Conservation (phyloP, 257 asterid genomes). For the Solanum chilense region DNA sequence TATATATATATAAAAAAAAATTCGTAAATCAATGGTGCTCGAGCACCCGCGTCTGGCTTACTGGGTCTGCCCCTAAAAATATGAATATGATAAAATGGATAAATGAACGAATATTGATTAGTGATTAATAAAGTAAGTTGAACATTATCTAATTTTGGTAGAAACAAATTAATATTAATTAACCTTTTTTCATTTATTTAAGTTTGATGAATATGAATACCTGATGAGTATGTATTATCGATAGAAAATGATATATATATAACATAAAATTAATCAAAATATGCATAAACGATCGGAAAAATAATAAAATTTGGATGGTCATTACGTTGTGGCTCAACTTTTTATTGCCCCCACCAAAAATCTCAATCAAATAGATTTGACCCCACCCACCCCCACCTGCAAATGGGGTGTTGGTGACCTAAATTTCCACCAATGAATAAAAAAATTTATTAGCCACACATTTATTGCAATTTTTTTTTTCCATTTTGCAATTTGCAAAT, state of each 20-base stretch:
- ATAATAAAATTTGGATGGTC: neutral
- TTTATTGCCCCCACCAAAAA: neutral
- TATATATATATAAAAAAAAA: no score
- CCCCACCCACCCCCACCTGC: neutral
- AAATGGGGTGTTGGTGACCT: neutral
- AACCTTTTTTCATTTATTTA: accelerated
- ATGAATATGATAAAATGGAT: neutral
- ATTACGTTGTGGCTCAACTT: neutral
- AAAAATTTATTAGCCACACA: neutral
- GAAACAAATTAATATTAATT: no score
- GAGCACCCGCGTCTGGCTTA: no score
- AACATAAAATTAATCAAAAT: neutral
- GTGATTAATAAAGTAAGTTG: neutral
- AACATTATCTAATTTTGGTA: accelerated
- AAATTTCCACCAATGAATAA: neutral
- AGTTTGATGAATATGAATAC: neutral
- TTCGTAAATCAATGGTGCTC: no score
- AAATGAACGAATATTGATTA: neutral
- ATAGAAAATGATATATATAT: accelerated
- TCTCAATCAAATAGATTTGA: neutral
- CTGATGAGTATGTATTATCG: accelerated
- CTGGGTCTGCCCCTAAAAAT: neutral
- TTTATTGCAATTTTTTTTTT: neutral
- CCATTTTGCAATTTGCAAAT: neutral
- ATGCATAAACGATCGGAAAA: accelerated